Base-by-base conservation (phyloP, 441 rosid species). In the Euphorbia schlechtendalii region DNA sequence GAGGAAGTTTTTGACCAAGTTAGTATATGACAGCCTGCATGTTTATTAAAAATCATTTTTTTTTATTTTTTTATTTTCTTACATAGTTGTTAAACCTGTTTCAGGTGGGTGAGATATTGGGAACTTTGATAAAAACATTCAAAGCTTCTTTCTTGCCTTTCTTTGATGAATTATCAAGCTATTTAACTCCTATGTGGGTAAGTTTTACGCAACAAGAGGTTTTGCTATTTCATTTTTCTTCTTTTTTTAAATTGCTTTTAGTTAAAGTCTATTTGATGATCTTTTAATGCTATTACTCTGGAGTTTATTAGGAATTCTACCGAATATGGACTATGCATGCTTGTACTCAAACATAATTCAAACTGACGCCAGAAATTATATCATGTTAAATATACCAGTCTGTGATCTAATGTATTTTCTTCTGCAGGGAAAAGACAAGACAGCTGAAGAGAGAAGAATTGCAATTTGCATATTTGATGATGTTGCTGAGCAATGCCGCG, bases 1-100 rank as follows among this genome's bases (percentile, higher is more conserved):
- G 99, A 95, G 76, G 99, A 95, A 76, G 96, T 95, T 73, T 92
- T 95, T 79, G 99, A 95, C 73, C 99, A 95, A 80, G 99, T 95
- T 64, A 76, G 91, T 69, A 17, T 66, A 54, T 54, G 58, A 49
- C 53, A 52, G 34, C 32, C 10, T 41, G n/a, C 8, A 41, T 38
- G 11, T 24, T 28, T 5, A 38, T 61, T 32, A 13, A 59, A 48
- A 32, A 55, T 40, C 20, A 1, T 2, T 57, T 25, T 25, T 1
- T 54, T 40, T 54, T 61, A 67, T 64, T 10, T 56, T 7, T 69
- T 57, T 60, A 64, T 48, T 57, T 60, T 66, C 45, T 59, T 41
- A 53, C 63, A 17, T 45, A 41, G 59, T 38, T 25, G 48, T 61
- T 17, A 61, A 62, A 73, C 41, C 73, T 53, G 45, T 64, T 64